Evolutionary conservation across 2,329 filamentous ascomycete genomes (phyloP).

Genomic region (Chaetothyriales sp.): DNA sequence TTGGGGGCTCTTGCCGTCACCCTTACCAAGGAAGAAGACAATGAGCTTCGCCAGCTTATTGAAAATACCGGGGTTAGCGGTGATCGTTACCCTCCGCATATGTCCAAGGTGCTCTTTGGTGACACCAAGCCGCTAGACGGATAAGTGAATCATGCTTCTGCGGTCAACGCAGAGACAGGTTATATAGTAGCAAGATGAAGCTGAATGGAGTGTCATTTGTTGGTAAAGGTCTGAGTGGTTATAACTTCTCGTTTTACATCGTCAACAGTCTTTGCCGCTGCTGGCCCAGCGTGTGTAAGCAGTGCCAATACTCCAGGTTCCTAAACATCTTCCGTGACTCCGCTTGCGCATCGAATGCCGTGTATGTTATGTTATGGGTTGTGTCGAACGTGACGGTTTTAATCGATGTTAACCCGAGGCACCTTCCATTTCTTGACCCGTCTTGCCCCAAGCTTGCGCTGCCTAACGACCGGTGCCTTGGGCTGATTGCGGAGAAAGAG

Average conservation of each 20-base stretch:
- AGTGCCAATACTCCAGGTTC: neutral
- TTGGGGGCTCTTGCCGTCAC: conserved; percentile 14
- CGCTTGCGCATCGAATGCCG: neutral
- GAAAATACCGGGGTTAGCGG: conserved; percentile 14
- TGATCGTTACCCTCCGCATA: conserved; percentile 14
- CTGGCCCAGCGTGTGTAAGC: neutral
- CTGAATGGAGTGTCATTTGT: conserved; percentile 5
- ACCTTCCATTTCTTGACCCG: conserved; percentile 6
- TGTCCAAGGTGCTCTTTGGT: conserved; percentile 8
- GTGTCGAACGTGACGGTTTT: neutral
- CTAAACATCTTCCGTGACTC: neutral
- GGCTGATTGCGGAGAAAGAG: conserved; percentile 17
- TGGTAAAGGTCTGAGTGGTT: conserved; percentile 5
- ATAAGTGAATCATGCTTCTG: neutral
- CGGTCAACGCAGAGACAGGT: neutral
- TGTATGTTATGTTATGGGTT: neutral
- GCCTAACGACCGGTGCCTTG: conserved; percentile 7
- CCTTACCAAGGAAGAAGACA: conserved; percentile 19
- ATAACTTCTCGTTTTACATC: neutral
- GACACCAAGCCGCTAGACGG: conserved; percentile 13
- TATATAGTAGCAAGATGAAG: neutral
- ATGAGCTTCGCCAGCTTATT: conserved; percentile 20
- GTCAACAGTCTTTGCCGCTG: neutral
- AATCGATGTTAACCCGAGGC: neutral
- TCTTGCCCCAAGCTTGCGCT: conserved; percentile 6